phyloP scores from a whole-genome alignment of 768 basidiomycete species.

The Boletus rubroflammeus region DNA sequence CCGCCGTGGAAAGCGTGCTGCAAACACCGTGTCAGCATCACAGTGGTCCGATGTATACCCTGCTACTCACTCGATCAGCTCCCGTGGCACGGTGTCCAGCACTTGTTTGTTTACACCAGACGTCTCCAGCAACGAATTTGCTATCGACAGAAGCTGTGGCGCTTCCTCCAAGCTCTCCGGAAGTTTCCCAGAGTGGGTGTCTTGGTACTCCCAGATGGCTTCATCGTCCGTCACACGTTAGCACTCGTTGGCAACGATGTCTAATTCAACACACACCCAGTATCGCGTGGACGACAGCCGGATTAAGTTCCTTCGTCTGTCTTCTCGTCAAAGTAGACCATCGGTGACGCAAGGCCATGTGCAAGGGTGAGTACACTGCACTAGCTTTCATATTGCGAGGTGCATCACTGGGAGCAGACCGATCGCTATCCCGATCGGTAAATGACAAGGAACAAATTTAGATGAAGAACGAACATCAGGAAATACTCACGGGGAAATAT shows the following conservation, averaged over 20 bases:
- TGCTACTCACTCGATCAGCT: conserved; percentile 54
- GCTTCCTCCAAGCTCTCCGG: conserved; percentile 48
- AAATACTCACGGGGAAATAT: conserved; percentile 71
- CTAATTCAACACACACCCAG: conserved; percentile 49
- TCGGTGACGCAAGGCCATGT: conserved; percentile 58
- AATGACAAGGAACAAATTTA: conserved; percentile 8
- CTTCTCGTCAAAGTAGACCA: conserved; percentile 70
- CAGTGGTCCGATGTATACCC: not conserved
- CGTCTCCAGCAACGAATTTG: conserved; percentile 54
- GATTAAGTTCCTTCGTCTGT: conserved; percentile 83
- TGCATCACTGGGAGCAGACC: conserved; percentile 54
- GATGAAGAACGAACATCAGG: conserved; percentile 1
- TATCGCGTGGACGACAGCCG: conserved; percentile 64
- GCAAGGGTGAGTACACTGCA: conserved; percentile 62
- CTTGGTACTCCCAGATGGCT: conserved; percentile 87
- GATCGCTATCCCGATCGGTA: conserved; percentile 45
- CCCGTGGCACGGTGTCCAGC: conserved; percentile 51
- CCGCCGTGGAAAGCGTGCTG: conserved; percentile 69
- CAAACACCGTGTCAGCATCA: conserved; percentile 12
- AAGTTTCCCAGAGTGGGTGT: conserved; percentile 49
- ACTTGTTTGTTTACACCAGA: conserved; percentile 72
- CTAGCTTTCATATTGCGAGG: conserved; percentile 58
- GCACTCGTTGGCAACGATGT: not conserved
- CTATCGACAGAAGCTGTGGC: conserved; percentile 59
- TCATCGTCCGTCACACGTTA: conserved; percentile 15